Evolutionary conservation across 139 green algal genomes (phyloP), one percentile per base, ranked within the genome.

Genomic region (Chlorella sp.): DNA sequence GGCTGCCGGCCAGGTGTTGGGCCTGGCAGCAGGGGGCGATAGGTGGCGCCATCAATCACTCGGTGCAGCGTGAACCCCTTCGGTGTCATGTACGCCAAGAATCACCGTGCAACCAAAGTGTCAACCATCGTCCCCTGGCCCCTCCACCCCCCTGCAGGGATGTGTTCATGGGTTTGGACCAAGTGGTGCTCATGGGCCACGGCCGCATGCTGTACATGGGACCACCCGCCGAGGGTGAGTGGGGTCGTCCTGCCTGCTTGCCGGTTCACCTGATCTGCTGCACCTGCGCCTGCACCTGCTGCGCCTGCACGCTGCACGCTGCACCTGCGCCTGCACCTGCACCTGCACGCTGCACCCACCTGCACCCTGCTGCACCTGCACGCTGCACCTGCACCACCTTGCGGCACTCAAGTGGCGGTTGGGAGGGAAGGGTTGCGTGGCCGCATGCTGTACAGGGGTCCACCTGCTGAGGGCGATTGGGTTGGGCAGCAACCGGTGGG

Each of bases 101-200:
- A n/a, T n/a, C n/a, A n/a, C n/a, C n/a, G n/a, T n/a, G n/a, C n/a
- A n/a, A n/a, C n/a, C n/a, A n/a, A n/a, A n/a, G n/a, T n/a, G n/a
- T n/a, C n/a, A n/a, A n/a, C n/a, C n/a, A n/a, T n/a, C 60, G 18
- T 32, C 34, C 75, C 34, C 34, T 32, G 34, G 34, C 75, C 16
- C 7, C 79, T 64, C 9, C 30, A 24, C 2, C 36, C 79, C 79
- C 39, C 48, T 32, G 39, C 79, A 85, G 91, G 15, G 92, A 90
- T 64, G 93, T 98, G 60, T 97, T 97, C 86, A 68, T 79, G 18
- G 64, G 80, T 16, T 89, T 98, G 78, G 95, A 97, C 91, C 89
- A 88, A n/a, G 91, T 95, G 19, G 77, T 97, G 82, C 93, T 98
- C 36, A 93, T 98, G 90, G 92, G 94, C 30, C 89, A 87, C 36